Base-by-base conservation (phyloP, 257 asterid genomes). In the Jacaranda mimosifolia region DNA sequence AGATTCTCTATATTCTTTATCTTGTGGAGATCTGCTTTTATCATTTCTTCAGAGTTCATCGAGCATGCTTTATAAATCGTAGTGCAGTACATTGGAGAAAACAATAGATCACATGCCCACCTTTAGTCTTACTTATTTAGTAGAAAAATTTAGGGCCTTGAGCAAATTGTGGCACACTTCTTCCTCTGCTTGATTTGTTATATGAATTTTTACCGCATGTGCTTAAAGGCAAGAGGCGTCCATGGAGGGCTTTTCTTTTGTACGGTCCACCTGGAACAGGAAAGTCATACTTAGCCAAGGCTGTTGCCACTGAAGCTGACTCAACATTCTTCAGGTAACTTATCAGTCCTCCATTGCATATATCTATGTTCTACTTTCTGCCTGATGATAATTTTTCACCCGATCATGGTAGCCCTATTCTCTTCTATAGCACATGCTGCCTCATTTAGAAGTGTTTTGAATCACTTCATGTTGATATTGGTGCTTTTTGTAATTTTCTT, bases 241-340 rank as follows among this genome's bases (percentile, higher is more conserved):
- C 99, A 4, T 95, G 99, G 99, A 91, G 97, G 81, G 99, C 99
- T 62, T 95, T 95, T 83, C 98, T 95, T 80, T 89, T 95, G 77
- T 95, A 95, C 74, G 99, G 99, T 79, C 99, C 99, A 42, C 99
- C 99, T 56, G 99, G 98, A 75, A 95, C 98, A 1, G 99, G 99
- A 76, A 95, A 95, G 86, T 95, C 99, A 63, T 95, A 93, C 89
- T 81, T 95, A 82, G 99, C 99, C 43, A 95, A 95, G 87, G 99
- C 99, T 78, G 99, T 95, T 83, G 99, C 99, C 74, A 95, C 99
- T 13, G 99, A 95, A 88, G 99, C 98, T 6, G 99, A 95, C 78
- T 95, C 99, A 11, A 95, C 99, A 0, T 95, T 95, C 81, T 95
- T 89, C 86, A 96, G 99, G 99, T 93, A 78, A 46, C 52, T 81